A percentile compares a stretch with the other conserved stretches of the same genome.
phyloP scores from a whole-genome alignment of 805 yeast genomes.

The Pichia phayaonensis region DNA sequence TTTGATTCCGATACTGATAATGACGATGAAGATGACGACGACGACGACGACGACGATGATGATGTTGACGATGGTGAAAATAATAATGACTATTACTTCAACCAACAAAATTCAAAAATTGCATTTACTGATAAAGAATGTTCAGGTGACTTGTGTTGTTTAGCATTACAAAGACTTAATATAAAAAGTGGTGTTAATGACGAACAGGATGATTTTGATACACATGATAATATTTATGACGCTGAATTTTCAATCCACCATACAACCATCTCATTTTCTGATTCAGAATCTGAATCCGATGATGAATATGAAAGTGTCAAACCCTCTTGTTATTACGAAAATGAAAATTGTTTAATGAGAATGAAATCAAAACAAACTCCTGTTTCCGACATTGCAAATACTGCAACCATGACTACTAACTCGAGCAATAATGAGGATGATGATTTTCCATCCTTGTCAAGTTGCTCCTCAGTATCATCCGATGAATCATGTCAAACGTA shows the following conservation, averaged over 20 bases:
- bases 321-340: neutral
- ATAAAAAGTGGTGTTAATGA: constrained; percentile 5
- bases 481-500: constrained; percentile 13
- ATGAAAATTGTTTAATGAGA: neutral
- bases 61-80: neutral
- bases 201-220: constrained; percentile 10
- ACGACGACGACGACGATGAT: neutral
- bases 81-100: neutral
- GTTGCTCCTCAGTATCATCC: constrained; percentile 25
- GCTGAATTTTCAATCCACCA: constrained; percentile 1
- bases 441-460: constrained; percentile 23
- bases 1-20: constrained; percentile 22
- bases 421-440: neutral
- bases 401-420: neutral
- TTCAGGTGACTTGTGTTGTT: neutral
- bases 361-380: constrained; percentile 2
- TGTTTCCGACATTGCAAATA: neutral
- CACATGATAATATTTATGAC: neutral
- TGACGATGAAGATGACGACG: constrained; percentile 15
- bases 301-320: neutral
- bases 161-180: constrained; percentile 2
- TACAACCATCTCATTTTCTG: neutral
- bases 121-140: neutral
- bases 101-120: neutral
- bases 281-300: constrained; percentile 1